Percentiles rank a stretch among this genome's conserved stretches.
These are phyloP conservation scores for Aegilops bicornis DNA, from an alignment of 176 grass and related monocot genomes.

Conservation along the genomic window DNA sequence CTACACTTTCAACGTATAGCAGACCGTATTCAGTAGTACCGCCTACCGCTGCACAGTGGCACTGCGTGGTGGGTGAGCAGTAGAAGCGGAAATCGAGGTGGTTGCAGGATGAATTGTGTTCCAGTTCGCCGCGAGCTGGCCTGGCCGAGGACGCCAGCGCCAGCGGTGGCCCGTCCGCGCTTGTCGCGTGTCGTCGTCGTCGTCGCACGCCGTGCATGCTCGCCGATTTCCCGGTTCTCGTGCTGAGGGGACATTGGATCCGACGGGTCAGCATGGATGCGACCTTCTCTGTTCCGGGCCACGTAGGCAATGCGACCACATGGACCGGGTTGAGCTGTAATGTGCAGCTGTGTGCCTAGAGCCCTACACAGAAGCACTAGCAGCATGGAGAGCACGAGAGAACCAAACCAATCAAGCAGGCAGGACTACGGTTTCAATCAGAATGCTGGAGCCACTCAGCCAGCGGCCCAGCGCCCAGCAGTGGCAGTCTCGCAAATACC, in stretches of 20 bases:
- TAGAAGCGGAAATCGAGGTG: not conserved
- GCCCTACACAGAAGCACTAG: no score
- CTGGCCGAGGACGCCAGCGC: not conserved
- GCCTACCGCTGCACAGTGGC: no score
- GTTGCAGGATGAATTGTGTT: not conserved
- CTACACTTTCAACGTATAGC: no score
- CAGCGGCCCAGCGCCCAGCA: no score
- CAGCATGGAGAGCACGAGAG: no score
- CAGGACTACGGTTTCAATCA: not conserved
- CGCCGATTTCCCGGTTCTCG: not conserved
- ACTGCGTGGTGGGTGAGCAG: not conserved
- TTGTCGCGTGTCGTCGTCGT: not conserved
- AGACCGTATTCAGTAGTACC: no score
- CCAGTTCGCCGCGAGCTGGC: not conserved
- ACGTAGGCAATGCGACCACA: no score
- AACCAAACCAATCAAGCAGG: not conserved
- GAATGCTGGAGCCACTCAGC: no score
- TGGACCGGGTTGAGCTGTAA: no score
- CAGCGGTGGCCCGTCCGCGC: no score
- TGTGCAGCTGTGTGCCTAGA: no score
- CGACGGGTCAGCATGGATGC: not conserved
- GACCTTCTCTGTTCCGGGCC: no score
- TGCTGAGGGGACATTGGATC: not conserved
- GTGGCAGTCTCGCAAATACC: not conserved
- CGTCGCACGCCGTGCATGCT: not conserved